Evolutionary conservation across 2,329 filamentous ascomycete genomes (phyloP).

Genomic region (Zarea fungicola): DNA sequence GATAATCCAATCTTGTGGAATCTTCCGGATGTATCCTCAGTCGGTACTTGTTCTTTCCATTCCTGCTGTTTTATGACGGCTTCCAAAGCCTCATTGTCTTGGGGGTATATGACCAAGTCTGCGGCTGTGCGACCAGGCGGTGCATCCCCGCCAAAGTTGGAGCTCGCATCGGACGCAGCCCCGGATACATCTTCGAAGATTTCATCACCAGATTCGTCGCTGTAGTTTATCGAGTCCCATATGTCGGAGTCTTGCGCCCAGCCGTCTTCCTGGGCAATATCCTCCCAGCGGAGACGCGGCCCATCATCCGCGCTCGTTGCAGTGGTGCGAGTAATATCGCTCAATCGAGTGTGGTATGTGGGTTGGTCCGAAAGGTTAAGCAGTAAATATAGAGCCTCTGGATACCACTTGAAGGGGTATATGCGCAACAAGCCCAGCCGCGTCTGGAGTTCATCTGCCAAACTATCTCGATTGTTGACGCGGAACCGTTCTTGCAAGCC

Average conservation of each 20-base stretch:
- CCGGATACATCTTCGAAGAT: constrained; percentile 30
- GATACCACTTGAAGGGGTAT: constrained; percentile 58
- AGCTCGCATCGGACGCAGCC: constrained; percentile 31
- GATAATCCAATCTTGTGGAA: constrained; percentile 47
- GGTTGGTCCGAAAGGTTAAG: constrained; percentile 79
- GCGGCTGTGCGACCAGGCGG: constrained; percentile 22
- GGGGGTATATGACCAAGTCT: constrained; percentile 30
- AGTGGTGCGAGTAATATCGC: constrained; percentile 53
- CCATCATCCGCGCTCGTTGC: constrained; percentile 36
- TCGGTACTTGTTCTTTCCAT: constrained; percentile 32
- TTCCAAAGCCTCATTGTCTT: constrained; percentile 28
- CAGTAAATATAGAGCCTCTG: constrained; percentile 74
- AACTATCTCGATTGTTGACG: constrained; percentile 69
- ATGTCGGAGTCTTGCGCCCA: constrained; percentile 61
- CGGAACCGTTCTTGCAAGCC: constrained; percentile 84
- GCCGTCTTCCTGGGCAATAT: constrained; percentile 71
- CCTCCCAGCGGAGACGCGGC: constrained; percentile 65
- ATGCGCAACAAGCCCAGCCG: constrained; percentile 54
- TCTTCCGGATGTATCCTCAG: constrained; percentile 26
- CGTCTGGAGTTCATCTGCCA: constrained; percentile 65
- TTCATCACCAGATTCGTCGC: constrained; percentile 57
- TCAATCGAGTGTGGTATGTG: constrained; percentile 60
- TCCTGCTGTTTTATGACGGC: constrained; percentile 28
- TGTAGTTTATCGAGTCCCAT: constrained; percentile 68
- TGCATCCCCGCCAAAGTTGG: constrained; percentile 26